A percentile compares a stretch with the other conserved stretches of the same genome.
These are phyloP conservation scores for Stenocarpella maydis DNA, from an alignment of 2,329 filamentous ascomycete species.

Conservation along the genomic window DNA sequence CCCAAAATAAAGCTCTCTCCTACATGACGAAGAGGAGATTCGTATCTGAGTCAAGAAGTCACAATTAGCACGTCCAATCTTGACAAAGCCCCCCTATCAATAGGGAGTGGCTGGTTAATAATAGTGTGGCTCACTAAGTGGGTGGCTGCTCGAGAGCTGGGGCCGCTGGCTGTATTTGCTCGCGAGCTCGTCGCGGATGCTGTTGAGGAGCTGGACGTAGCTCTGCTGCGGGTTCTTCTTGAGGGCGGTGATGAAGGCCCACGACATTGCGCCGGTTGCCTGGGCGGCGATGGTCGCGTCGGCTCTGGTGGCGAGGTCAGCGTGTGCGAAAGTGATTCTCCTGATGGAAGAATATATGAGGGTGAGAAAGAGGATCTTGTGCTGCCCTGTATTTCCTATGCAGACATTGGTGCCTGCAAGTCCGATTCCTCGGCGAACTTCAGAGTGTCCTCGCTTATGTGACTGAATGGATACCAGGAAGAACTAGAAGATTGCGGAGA, in stretches of 20 bases:
- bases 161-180: conserved; percentile 93
- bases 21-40: conserved; percentile 71
- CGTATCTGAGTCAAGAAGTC: conserved; percentile 56
- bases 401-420: background rate
- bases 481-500: background rate
- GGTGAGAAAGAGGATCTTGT: background rate
- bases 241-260: conserved; percentile 91
- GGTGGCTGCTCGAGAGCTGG: conserved; percentile 96
- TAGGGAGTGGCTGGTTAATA: too few species aligned
- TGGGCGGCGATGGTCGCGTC: conserved; percentile 91
- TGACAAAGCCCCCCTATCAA: too few species aligned
- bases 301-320: conserved; percentile 64
- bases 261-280: conserved; percentile 97
- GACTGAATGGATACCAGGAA: background rate
- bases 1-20: too few species aligned
- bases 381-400: background rate
- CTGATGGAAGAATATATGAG: background rate
- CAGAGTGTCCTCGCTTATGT: background rate
- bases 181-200: conserved; percentile 89
- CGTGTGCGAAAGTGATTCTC: background rate
- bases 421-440: background rate
- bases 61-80: conserved; percentile 10
- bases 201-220: conserved; percentile 96
- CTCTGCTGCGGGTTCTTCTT: conserved; percentile 98
- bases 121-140: conserved; percentile 74